phyloP scores from a whole-genome alignment of 23 red algal species.

The Gracilaria domingensis region DNA sequence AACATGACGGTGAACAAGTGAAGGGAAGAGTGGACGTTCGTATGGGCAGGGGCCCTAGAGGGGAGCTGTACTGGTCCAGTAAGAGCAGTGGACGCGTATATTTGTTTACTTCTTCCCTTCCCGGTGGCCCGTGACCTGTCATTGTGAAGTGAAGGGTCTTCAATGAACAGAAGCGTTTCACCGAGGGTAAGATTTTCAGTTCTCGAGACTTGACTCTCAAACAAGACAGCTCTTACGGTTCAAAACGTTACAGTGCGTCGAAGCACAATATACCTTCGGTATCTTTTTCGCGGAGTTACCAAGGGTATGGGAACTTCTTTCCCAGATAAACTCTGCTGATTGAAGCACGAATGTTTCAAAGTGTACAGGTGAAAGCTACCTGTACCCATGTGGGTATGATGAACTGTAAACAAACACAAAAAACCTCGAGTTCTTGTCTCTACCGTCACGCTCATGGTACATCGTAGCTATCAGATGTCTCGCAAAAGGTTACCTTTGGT shows the following conservation, averaged over 20 bases:
- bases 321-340: too few species aligned
- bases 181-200: background rate
- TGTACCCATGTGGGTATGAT: too few species aligned
- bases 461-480: too few species aligned
- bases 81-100: conserved; percentile 61
- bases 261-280: background rate
- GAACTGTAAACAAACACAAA: too few species aligned
- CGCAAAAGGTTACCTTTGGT: too few species aligned
- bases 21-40: conserved; percentile 45
- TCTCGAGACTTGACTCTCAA: background rate
- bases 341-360: too few species aligned
- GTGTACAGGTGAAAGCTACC: too few species aligned
- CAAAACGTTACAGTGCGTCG: background rate
- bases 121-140: conserved; percentile 10
- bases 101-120: conserved; percentile 45
- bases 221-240: background rate
- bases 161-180: background rate
- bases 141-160: background rate
- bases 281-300: too few species aligned
- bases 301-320: too few species aligned
- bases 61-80: conserved; percentile 73
- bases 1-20: conserved; percentile 3
- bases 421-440: too few species aligned
- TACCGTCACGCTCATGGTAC: too few species aligned
- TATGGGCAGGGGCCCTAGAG: conserved; percentile 41